Evolutionary conservation across 768 basidiomycete species (phyloP).

Genomic region (Mycena haematopus): DNA sequence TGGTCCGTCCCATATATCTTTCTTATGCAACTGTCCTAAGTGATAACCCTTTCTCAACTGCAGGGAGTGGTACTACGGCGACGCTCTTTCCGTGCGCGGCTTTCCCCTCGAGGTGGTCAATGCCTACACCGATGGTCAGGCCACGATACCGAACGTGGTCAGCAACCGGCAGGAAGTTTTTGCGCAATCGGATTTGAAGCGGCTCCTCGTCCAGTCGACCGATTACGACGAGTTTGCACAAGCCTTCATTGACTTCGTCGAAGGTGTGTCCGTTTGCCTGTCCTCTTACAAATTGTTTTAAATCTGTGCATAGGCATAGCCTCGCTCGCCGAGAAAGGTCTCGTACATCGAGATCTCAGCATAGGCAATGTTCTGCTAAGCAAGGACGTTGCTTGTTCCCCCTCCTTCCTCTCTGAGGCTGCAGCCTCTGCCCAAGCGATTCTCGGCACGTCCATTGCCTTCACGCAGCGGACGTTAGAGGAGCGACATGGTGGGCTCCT

Average conservation of each 20-base stretch:
- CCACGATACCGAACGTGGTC: constrained; percentile 6
- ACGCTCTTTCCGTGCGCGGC: constrained; percentile 13
- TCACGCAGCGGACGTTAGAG: constrained; percentile 16
- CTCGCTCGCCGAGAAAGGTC: constrained; percentile 8
- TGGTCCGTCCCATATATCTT: too few relatives aligned
- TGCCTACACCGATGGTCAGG: not conserved
- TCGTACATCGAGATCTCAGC: constrained; percentile 18
- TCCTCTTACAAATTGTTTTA: constrained; percentile 4
- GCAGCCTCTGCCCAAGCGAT: constrained; percentile 3
- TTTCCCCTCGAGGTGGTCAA: constrained; percentile 11
- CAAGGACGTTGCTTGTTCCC: constrained; percentile 4
- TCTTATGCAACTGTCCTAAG: too few relatives aligned
- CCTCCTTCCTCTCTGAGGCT: constrained; percentile 12
- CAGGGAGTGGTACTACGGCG: constrained; percentile 19
- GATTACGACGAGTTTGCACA: constrained; percentile 3
- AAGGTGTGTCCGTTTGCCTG: constrained; percentile 10
- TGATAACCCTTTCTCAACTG: constrained; percentile 1
- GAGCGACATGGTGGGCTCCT: constrained; percentile 7
- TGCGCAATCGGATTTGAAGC: constrained; percentile 16
- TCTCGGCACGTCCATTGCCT: not conserved
- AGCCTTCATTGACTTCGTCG: constrained; percentile 10
- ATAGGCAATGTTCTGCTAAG: constrained; percentile 17
- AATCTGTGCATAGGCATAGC: constrained; percentile 2
- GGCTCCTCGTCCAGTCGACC: constrained; percentile 13
- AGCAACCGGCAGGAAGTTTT: constrained; percentile 18